Evolutionary conservation across 2,329 filamentous ascomycete species (phyloP).

Genomic region (Leptographium wingfieldii): DNA sequence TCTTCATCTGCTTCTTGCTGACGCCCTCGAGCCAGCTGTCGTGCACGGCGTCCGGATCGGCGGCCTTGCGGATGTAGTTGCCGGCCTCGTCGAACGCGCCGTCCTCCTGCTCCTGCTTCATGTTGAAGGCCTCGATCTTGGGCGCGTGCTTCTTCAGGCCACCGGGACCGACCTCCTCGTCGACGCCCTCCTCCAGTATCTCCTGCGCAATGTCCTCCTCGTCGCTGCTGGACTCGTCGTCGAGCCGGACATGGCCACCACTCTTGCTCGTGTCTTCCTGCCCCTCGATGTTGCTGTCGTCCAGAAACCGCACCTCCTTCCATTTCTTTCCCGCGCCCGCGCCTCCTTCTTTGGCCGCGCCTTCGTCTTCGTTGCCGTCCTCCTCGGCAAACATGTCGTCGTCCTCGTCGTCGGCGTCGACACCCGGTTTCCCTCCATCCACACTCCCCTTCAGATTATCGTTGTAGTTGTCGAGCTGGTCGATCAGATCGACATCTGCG

Average conservation of each 20-base stretch:
- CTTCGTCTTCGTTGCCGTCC: slow-evolving; percentile 40
- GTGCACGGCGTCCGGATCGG: slow-evolving; percentile 78
- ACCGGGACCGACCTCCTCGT: slow-evolving; percentile 82
- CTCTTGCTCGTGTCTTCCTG: slow-evolving; percentile 63
- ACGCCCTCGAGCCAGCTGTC: slow-evolving; percentile 88
- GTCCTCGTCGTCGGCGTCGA: slow-evolving; percentile 47
- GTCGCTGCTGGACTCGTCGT: slow-evolving; percentile 41
- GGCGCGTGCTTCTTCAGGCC: slow-evolving; percentile 88
- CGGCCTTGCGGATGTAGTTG: slow-evolving; percentile 83
- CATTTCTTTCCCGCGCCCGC: slow-evolving; percentile 35
- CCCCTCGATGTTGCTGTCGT: slow-evolving; percentile 57
- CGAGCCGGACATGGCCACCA: slow-evolving; percentile 56
- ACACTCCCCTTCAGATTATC: slow-evolving; percentile 23
- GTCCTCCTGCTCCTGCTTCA: slow-evolving; percentile 80
- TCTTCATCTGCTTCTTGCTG: slow-evolving; percentile 86
- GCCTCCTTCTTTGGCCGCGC: slow-evolving; percentile 14
- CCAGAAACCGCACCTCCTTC: slow-evolving; percentile 49
- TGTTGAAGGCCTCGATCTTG: slow-evolving; percentile 92
- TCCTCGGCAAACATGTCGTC: slow-evolving; percentile 76
- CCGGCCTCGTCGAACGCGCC: slow-evolving; percentile 83
- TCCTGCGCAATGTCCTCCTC: slow-evolving; percentile 62
- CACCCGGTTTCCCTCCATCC: slow-evolving; percentile 20
- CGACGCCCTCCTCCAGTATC: slow-evolving; percentile 61
- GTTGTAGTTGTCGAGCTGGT: slow-evolving; percentile 43
- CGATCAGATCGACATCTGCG: slow-evolving; percentile 33